A percentile compares a stretch with the other conserved stretches of the same genome.
Conservation (phyloP, 768 basidiomycete genomes). For the Mycena venus region DNA sequence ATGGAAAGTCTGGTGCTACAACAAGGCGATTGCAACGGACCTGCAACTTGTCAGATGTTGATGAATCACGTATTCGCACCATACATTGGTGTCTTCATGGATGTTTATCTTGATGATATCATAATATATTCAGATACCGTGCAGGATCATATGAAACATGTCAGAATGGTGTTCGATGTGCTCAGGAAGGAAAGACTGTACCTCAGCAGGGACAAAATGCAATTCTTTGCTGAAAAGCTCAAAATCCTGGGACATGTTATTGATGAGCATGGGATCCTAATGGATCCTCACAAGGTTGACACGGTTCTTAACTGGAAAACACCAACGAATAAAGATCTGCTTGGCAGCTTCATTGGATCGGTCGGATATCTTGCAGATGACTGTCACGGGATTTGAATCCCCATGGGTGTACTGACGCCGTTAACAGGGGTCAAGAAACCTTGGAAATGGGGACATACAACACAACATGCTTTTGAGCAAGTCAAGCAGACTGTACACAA, state of each 20-base stretch:
- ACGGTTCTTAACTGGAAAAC: slow-evolving; percentile 49
- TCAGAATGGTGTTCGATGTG: slow-evolving; percentile 45
- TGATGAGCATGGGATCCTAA: slow-evolving; percentile 52
- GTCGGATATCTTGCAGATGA: slow-evolving; percentile 51
- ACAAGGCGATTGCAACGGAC: slow-evolving; percentile 40
- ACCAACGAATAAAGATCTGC: slow-evolving; percentile 48
- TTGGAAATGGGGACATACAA: slow-evolving; percentile 43
- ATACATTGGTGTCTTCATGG: slow-evolving; percentile 49
- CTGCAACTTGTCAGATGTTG: slow-evolving; percentile 51
- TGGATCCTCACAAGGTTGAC: slow-evolving; percentile 62
- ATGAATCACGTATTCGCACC: slow-evolving; percentile 54
- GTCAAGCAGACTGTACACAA: slow-evolving; percentile 44
- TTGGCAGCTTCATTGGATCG: slow-evolving; percentile 50
- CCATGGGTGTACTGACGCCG: slow-evolving; percentile 50
- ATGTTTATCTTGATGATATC: slow-evolving; percentile 49
- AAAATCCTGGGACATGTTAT: slow-evolving; percentile 52
- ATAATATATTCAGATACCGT: slow-evolving; percentile 56
- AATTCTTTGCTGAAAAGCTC: slow-evolving; percentile 32
- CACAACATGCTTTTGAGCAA: slow-evolving; percentile 51
- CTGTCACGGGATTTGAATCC: slow-evolving; percentile 48
- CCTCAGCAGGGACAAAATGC: slow-evolving; percentile 37
- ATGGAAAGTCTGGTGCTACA: slow-evolving; percentile 53
- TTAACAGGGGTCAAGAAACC: slow-evolving; percentile 39
- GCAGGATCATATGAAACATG: slow-evolving; percentile 49
- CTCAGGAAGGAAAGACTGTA: slow-evolving; percentile 49